Conservation (phyloP, 2,329 filamentous ascomycete species). For the Orbilia quercus region DNA sequence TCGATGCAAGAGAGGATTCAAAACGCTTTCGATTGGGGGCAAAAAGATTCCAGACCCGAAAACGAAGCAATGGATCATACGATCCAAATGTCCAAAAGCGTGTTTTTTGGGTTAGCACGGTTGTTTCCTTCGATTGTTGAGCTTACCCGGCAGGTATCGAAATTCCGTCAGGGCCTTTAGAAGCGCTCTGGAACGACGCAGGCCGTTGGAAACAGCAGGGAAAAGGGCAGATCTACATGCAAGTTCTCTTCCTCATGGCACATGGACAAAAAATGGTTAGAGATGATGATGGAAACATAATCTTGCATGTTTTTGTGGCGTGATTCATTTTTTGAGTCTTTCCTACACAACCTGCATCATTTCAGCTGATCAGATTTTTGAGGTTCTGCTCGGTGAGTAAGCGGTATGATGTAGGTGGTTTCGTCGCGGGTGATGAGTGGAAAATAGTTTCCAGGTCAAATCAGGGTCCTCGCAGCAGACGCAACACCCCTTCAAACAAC, state of each 20-base stretch:
- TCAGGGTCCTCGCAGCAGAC: too few species aligned
- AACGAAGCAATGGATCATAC: slow-evolving; percentile 23
- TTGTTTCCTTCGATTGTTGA: not conserved
- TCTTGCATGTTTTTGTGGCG: slow-evolving; percentile 12
- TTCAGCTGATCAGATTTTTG: too few species aligned
- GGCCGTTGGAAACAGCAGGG: not conserved
- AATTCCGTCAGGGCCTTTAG: too few species aligned
- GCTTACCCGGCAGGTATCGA: not conserved
- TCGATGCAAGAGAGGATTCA: slow-evolving; percentile 17
- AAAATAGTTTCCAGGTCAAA: too few species aligned
- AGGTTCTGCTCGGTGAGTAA: too few species aligned
- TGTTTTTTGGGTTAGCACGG: not conserved
- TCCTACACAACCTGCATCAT: too few species aligned
- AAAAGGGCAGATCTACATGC: not conserved
- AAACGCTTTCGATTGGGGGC: slow-evolving; percentile 33
- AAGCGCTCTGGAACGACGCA: too few species aligned
- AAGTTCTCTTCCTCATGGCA: not conserved
- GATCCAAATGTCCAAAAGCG: slow-evolving; percentile 4
- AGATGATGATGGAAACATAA: too few species aligned
- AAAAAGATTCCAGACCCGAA: slow-evolving; percentile 20
- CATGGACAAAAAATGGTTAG: not conserved
- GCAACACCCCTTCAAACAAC: too few species aligned
- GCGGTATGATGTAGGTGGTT: too few species aligned
- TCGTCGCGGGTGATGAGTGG: too few species aligned
- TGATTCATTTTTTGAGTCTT: slow-evolving; percentile 10